Percentiles rank a stretch among this genome's conserved stretches.
These are phyloP conservation scores for Psilocybe mexicana DNA, from an alignment of 1,284 basidiomycete species.

Conservation along the genomic window DNA sequence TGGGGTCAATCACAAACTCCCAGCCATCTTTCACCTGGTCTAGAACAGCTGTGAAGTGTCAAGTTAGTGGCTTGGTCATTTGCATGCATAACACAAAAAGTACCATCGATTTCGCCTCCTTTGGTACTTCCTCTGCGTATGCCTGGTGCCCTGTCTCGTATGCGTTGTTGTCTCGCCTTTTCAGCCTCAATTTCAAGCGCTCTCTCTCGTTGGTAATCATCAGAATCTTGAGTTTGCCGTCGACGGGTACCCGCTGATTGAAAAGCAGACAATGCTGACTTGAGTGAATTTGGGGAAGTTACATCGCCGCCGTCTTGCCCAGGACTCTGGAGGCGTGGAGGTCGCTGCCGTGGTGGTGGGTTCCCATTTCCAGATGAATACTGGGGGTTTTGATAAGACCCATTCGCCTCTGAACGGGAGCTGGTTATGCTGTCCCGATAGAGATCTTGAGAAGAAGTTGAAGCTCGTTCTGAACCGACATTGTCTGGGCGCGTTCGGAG, in stretches of 20 bases:
- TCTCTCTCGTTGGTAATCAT: slow-evolving; percentile 54
- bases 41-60: slow-evolving; percentile 61
- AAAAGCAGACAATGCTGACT: slow-evolving; percentile 66
- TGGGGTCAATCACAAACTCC: slow-evolving; percentile 84
- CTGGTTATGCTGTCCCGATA: slow-evolving; percentile 43
- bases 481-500: slow-evolving; percentile 50
- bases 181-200: slow-evolving; percentile 61
- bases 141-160: slow-evolving; percentile 65
- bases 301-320: slow-evolving; percentile 36
- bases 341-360: slow-evolving; percentile 16
- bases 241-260: slow-evolving; percentile 60
- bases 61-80: neutral
- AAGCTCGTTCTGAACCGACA: slow-evolving; percentile 42
- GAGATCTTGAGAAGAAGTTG: slow-evolving; percentile 34
- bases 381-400: slow-evolving; percentile 13
- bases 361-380: slow-evolving; percentile 15
- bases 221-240: slow-evolving; percentile 53
- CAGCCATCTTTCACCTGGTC: slow-evolving; percentile 87
- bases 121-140: slow-evolving; percentile 55
- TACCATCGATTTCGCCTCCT: slow-evolving; percentile 78
- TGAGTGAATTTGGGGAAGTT: slow-evolving; percentile 51
- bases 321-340: slow-evolving; percentile 36
- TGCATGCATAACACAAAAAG: slow-evolving; percentile 25
- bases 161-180: slow-evolving; percentile 59
- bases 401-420: slow-evolving; percentile 40